A percentile compares a stretch with the other conserved stretches of the same genome.
These are phyloP conservation scores for Aspergillus tanneri DNA, from an alignment of 2,329 filamentous ascomycete genomes.

Conservation along the genomic window DNA sequence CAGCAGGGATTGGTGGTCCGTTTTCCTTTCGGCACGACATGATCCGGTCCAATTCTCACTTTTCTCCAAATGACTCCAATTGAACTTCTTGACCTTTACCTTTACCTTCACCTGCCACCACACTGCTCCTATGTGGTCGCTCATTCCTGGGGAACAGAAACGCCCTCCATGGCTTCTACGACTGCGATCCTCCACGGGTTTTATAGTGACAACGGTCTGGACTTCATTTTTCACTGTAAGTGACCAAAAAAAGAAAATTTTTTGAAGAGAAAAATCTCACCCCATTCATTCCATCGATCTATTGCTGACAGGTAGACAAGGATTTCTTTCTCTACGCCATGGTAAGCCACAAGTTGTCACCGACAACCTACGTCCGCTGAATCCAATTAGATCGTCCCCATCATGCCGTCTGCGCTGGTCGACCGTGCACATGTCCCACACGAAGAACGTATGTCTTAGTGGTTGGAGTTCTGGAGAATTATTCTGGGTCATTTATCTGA, in stretches of 20 bases:
- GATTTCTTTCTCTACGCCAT: constrained; percentile 33
- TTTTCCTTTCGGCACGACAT: no score
- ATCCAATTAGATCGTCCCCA: constrained; percentile 28
- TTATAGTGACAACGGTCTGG: constrained; percentile 59
- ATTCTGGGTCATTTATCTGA: no score
- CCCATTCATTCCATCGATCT: not conserved
- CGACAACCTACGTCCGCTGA: not conserved
- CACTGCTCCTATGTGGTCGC: constrained; percentile 1
- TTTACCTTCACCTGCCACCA: not conserved
- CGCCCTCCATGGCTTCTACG: constrained; percentile 33
- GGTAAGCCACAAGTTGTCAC: constrained; percentile 17
- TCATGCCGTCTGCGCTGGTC: constrained; percentile 29
- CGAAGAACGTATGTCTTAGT: constrained; percentile 22
- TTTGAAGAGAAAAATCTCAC: constrained; percentile 1
- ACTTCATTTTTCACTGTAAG: constrained; percentile 33
- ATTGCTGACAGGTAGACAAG: no score
- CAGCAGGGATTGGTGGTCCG: no score
- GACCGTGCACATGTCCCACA: constrained; percentile 26
- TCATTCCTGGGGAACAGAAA: constrained; percentile 3
- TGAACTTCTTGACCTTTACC: not conserved
- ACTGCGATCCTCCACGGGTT: constrained; percentile 60
- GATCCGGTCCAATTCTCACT: no score
- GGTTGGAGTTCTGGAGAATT: not conserved
- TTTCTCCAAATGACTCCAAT: not conserved
- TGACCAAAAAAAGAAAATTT: not conserved